Evolutionary conservation across 805 yeast species (phyloP).

Genomic region (Kodamaea nitidulidarum): DNA sequence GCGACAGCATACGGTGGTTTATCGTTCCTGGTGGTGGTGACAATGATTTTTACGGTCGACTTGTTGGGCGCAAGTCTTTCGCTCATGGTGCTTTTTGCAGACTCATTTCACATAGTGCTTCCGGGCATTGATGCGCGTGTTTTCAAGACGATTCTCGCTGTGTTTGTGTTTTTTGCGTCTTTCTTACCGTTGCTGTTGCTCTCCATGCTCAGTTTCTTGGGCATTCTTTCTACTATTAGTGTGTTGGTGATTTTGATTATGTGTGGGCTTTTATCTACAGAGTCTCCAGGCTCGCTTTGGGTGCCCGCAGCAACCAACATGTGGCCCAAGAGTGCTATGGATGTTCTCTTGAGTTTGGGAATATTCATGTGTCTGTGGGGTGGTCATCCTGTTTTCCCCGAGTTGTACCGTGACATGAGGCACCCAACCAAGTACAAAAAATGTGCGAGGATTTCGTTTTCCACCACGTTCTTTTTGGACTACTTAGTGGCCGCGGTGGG

Average conservation of each 20-base stretch:
- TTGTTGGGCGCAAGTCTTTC: slow-evolving; percentile 80
- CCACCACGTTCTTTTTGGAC: slow-evolving; percentile 58
- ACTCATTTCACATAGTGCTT: slow-evolving; percentile 52
- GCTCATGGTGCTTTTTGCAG: slow-evolving; percentile 76
- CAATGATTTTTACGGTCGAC: slow-evolving; percentile 71
- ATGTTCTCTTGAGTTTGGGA: slow-evolving; percentile 61
- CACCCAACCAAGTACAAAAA: slow-evolving; percentile 53
- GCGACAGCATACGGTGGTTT: slow-evolving; percentile 84
- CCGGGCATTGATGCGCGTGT: slow-evolving; percentile 11
- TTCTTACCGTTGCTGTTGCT: slow-evolving; percentile 71
- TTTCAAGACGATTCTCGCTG: slow-evolving; percentile 27
- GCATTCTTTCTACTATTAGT: slow-evolving; percentile 66
- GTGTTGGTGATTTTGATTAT: slow-evolving; percentile 55
- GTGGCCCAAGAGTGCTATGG: slow-evolving; percentile 53
- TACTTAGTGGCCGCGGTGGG: slow-evolving; percentile 63
- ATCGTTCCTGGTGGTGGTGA: slow-evolving; percentile 66
- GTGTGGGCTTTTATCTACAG: slow-evolving; percentile 59
- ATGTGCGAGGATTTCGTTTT: slow-evolving; percentile 56
- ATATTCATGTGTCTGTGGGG: slow-evolving; percentile 79
- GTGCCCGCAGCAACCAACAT: slow-evolving; percentile 60
- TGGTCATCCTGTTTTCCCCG: slow-evolving; percentile 80
- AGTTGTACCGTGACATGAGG: slow-evolving; percentile 66
- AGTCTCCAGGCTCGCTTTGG: slow-evolving; percentile 72
- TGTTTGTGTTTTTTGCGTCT: slow-evolving; percentile 44
- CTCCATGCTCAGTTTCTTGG: slow-evolving; percentile 64